Conservation (phyloP, 305 asterid genomes). For the Fraxinus latifolia region DNA sequence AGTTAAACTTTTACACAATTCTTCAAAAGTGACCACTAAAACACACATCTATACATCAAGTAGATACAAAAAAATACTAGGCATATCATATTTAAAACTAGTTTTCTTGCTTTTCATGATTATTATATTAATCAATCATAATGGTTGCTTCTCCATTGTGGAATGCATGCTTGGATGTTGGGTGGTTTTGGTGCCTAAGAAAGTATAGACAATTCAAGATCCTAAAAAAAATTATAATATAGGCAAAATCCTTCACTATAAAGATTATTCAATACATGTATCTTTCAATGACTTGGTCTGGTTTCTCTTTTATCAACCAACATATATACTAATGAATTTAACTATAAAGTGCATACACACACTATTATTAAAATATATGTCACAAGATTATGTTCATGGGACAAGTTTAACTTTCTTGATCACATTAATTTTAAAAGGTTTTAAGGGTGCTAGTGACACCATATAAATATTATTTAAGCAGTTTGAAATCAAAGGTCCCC, state of each 20-base stretch:
- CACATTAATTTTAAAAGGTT: not conserved
- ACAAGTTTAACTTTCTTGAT: not conserved
- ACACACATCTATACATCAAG: not conserved
- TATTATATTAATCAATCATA: not conserved
- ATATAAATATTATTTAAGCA: not conserved
- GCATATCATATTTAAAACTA: not conserved
- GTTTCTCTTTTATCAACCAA: not conserved
- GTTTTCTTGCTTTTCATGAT: not conserved
- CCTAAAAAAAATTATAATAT: not conserved
- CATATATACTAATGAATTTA: not conserved
- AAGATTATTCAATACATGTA: not conserved
- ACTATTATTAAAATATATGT: not conserved
- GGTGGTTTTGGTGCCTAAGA: constrained; percentile 6
- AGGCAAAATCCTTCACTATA: not conserved
- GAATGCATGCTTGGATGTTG: constrained; percentile 3
- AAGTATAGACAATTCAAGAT: constrained; percentile 7
- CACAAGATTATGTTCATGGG: not conserved
- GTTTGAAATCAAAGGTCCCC: not conserved
- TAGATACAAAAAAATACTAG: not conserved
- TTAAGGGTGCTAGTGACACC: not conserved
- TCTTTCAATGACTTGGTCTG: not conserved
- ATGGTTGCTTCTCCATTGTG: not conserved
- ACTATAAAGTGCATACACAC: not conserved
- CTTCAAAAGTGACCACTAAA: not conserved
- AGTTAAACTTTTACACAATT: not conserved